These are phyloP conservation scores for Cercospora beticola DNA, from an alignment of 2,329 filamentous ascomycete species.

Conservation along the genomic window DNA sequence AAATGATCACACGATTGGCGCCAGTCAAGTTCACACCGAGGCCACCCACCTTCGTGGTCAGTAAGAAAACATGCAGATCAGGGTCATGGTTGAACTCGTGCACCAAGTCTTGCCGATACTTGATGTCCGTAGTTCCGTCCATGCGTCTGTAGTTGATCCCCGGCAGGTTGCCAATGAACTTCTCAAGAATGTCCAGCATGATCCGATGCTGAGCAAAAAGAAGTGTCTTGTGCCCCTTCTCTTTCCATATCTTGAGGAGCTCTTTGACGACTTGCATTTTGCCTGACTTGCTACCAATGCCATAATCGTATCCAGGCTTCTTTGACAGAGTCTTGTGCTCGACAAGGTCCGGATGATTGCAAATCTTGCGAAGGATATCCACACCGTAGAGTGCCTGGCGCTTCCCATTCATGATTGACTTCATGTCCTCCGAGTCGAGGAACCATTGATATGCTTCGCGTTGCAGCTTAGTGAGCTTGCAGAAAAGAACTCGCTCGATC, in stretches of 20 bases:
- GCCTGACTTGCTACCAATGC: constrained; percentile 74
- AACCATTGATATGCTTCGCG: constrained; percentile 78
- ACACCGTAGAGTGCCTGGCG: constrained; percentile 85
- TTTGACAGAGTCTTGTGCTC: constrained; percentile 62
- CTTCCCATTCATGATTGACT: constrained; percentile 71
- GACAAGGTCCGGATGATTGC: constrained; percentile 90
- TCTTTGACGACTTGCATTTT: constrained; percentile 96
- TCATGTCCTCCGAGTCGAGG: constrained; percentile 78
- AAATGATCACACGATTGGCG: constrained; percentile 94
- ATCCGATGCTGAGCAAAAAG: constrained; percentile 91
- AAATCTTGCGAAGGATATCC: constrained; percentile 90
- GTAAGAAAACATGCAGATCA: constrained; percentile 78
- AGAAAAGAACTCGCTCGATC: constrained; percentile 93
- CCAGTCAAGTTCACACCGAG: constrained; percentile 93
- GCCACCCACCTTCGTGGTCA: constrained; percentile 94
- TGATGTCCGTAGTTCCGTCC: constrained; percentile 90
- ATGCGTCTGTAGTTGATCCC: constrained; percentile 80
- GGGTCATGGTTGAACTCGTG: constrained; percentile 87
- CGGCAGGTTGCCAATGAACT: constrained; percentile 67
- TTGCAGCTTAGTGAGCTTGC: constrained; percentile 80
- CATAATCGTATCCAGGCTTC: constrained; percentile 72
- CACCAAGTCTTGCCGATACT: constrained; percentile 82
- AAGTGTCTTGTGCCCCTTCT: constrained; percentile 88
- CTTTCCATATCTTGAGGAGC: constrained; percentile 83
- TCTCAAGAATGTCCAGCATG: constrained; percentile 92